Evolutionary conservation across 805 yeast genomes (phyloP), one percentile per base, ranked within the genome.

Genomic region (Lachancea mirantina): DNA sequence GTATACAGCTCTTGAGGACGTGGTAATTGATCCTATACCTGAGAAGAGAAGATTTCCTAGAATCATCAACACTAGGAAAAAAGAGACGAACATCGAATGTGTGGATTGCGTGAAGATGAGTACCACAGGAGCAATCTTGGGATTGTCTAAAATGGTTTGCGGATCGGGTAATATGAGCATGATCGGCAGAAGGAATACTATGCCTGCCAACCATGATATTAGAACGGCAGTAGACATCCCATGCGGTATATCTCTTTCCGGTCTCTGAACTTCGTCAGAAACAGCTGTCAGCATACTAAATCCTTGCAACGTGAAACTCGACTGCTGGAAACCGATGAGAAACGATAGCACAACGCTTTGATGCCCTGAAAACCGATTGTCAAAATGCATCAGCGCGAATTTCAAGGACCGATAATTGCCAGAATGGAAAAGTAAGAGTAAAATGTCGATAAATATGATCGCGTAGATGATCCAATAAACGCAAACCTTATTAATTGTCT

Each of bases 221-320:
- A 73, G 32, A 10, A 82, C 81, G 2, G 92, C 74, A 30, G 69
- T 63, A 1, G 80, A 57, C 50, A 84, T 74, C 4, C 92, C 92
- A 42, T 70, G 70, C 10, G 94, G 87, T 47, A 84, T 78, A 32
- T 75, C 77, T 35, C 62, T 70, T 50, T 84, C 92, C 0, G 94
- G 89, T 14, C 64, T 64, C 41, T 76, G 70, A 10, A 84, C 92
- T 57, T 84, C 94, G 47, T 84, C 94, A 28, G 87, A 76, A 65
- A 84, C 72, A 5, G 89, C 77, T 13, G 84, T 82, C 17, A 84
- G 64, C 72, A 83, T 76, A 17, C 89, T 89, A 55, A 80, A 84
- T 1, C 92, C 94, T 39, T 83, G 84, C 49, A 83, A 64, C 14
- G 89, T 82, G 57, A 81, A 80, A 19, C 82, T 76, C 1, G 87